Percentiles rank a stretch among this genome's conserved stretches.
Evolutionary conservation across 2,329 filamentous ascomycete genomes (phyloP).

Genomic region (Coniochaeta ligniaria): DNA sequence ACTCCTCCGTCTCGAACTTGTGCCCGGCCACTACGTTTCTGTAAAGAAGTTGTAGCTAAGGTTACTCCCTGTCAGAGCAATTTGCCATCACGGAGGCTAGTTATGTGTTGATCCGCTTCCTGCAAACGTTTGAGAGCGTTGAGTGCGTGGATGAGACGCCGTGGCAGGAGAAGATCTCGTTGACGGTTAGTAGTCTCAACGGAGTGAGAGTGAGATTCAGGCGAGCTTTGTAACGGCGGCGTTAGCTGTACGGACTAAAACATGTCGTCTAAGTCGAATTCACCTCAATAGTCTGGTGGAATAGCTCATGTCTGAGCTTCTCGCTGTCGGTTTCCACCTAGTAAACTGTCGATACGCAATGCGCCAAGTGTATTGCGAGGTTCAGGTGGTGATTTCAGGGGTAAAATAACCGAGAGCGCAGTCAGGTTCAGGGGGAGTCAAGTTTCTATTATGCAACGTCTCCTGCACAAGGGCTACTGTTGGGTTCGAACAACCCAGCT

Average conservation of each 20-base stretch:
- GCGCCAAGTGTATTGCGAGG: neutral
- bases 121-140: neutral
- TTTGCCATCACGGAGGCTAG: neutral
- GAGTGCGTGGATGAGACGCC: neutral
- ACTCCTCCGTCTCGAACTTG: neutral
- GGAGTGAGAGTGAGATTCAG: neutral
- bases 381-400: neutral
- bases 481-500: no score
- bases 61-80: neutral
- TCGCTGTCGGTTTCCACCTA: no score
- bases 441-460: neutral
- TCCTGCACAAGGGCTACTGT: neutral
- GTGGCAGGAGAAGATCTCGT: neutral
- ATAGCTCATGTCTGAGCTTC: no score
- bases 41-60: neutral
- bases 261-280: neutral
- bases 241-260: neutral
- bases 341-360: no score
- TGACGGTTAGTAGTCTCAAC: neutral
- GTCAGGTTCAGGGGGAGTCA: neutral
- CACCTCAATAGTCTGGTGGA: no score
- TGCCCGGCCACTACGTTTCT: neutral
- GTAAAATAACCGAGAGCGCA: neutral
- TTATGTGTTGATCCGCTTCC: neutral
- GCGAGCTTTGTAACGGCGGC: neutral